A percentile compares a stretch with the other conserved stretches of the same genome.
phyloP scores from a whole-genome alignment of 805 yeast species.

The Candida cerambycidarum region DNA sequence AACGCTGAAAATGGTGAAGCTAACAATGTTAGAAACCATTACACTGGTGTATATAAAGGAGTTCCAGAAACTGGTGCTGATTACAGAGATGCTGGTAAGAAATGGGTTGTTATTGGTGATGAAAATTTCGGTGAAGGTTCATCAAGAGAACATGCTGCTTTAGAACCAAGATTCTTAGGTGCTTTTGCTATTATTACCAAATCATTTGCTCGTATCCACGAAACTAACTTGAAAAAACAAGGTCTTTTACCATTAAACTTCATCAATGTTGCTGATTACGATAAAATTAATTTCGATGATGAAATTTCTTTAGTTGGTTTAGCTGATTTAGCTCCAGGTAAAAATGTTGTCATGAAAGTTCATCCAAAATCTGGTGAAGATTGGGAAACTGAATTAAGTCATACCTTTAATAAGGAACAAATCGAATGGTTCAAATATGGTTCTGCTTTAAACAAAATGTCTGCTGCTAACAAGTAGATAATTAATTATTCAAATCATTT shows the following conservation, averaged over 20 bases:
- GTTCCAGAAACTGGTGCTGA: conserved; percentile 96
- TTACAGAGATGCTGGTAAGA: conserved; percentile 90
- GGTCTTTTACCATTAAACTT: conserved; percentile 98
- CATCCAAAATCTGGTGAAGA: conserved; percentile 71
- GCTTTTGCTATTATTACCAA: conserved; percentile 97
- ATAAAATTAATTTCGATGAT: conserved; percentile 89
- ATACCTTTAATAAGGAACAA: conserved; percentile 95
- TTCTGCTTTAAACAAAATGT: conserved; percentile 98
- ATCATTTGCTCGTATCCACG: conserved; percentile 98
- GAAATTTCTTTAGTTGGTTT: conserved; percentile 85
- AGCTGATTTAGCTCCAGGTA: conserved; percentile 87
- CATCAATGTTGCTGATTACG: conserved; percentile 84
- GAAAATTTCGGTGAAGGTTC: conserved; percentile 99
- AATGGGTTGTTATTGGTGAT: conserved; percentile 98
- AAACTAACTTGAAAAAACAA: conserved; percentile 99
- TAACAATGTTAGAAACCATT: conserved; percentile 82
- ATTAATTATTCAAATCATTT: neutral
- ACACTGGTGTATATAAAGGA: conserved; percentile 89
- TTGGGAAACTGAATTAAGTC: conserved; percentile 91
- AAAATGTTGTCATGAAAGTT: conserved; percentile 76
- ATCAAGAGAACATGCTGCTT: conserved; percentile 99
- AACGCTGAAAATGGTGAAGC: conserved; percentile 96
- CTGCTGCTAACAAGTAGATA: conserved; percentile 23
- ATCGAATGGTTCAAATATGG: conserved; percentile 99
- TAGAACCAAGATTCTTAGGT: conserved; percentile 99